Evolutionary conservation across 2,329 filamentous ascomycete species (phyloP), one percentile per base, ranked within the genome.

Genomic region (Pseudomassariella vexata): DNA sequence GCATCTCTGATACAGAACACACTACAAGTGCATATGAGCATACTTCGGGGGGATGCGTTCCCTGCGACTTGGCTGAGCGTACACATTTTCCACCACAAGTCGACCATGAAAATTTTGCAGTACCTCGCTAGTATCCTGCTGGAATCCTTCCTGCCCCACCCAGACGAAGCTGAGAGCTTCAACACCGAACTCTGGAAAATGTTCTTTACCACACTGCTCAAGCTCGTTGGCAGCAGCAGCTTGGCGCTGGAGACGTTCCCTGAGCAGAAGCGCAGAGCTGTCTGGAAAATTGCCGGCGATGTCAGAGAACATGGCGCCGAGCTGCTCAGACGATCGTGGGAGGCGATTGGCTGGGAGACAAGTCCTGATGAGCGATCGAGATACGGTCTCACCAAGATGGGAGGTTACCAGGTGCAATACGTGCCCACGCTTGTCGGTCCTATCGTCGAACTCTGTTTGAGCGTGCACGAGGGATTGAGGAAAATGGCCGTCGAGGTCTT

Each of bases 281-380:
- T 96, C 2, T 98, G 94, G 92, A 98, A 96, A 63, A 95, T 98
- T 53, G 92, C 90, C 4, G 92, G 92, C 5, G 94, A 98, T 60
- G 87, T 98, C 30, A 76, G 92, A 35, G 89, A 96, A 56, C 76
- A 87, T 43, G 92, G 94, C 11, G 90, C 92, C 4, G 85, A 90
- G 30, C 68, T 98, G 7, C 66, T 98, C 20, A 78, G 83, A 39
- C 75, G 78, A 18, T 90, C 84, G 5, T 98, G 92, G 92, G 86
- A 95, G 52, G 85, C 88, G 12, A 94, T 98, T 40, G 92, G 94
- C 9, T 98, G 92, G 92, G 90, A 98, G 47, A 86, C 87, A 0
- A 85, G 74, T 19, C 59, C 70, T 1, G 90, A 96, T 37, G 89
- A 95, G 53, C 74, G 76, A 42, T 68, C 72, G 35, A 75, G 82